Conservation (phyloP, 208 protist genomes). For the Acanthamoeba triangularis region DNA sequence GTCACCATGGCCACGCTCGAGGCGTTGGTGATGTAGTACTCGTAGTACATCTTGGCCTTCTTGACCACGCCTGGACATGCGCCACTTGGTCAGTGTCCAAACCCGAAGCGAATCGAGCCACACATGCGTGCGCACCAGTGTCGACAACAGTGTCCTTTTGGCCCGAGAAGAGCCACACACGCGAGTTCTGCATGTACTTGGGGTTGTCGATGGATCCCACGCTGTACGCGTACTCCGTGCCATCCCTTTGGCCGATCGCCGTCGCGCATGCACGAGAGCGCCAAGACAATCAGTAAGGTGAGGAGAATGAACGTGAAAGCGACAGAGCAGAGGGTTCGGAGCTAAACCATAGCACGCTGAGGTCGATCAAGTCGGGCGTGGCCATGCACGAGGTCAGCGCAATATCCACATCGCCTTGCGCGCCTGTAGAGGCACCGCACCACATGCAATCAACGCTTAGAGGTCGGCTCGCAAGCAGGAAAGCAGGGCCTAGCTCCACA, state of each 20-base stretch:
- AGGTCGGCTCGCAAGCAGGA: too few relatives aligned
- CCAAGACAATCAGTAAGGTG: too few relatives aligned
- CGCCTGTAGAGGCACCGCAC: background rate
- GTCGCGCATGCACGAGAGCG: background rate
- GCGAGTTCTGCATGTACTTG: background rate
- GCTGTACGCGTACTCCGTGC: background rate
- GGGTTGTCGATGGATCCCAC: conserved; percentile 9
- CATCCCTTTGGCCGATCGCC: background rate
- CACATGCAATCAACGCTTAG: background rate
- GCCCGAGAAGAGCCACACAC: conserved; percentile 59
- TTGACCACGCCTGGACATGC: background rate
- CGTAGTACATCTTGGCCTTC: conserved; percentile 45
- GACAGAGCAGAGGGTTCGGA: too few relatives aligned
- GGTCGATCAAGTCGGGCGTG: conserved; percentile 39
- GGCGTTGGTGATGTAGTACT: conserved; percentile 40
- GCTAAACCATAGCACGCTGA: background rate
- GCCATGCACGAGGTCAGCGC: conserved; percentile 33
- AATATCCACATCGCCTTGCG: background rate
- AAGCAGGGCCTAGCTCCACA: background rate
- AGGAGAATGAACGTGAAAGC: background rate
- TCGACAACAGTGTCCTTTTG: conserved; percentile 34
- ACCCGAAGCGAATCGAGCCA: background rate
- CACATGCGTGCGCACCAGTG: background rate
- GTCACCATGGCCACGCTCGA: background rate
- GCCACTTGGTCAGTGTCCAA: background rate